Conservation (phyloP, 179 eudicot genomes). For the Beta corolliflora region DNA sequence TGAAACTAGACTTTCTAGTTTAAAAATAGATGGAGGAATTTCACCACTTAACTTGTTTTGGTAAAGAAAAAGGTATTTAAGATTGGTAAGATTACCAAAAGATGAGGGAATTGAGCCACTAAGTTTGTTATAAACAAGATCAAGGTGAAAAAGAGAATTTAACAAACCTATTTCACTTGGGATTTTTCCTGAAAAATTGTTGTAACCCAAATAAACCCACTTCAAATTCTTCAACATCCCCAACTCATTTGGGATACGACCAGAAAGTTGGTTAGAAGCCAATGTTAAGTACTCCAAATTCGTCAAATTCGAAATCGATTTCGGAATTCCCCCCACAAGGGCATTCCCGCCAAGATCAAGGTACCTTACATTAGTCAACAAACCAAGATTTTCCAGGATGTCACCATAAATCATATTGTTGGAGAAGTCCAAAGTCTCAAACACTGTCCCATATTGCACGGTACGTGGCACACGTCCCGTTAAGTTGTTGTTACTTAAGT, state of each 20-base stretch:
- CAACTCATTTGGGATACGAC: conserved; percentile 58
- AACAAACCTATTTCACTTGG: conserved; percentile 70
- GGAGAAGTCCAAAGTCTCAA: conserved; percentile 64
- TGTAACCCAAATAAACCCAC: conserved; percentile 83
- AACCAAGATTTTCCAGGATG: conserved; percentile 58
- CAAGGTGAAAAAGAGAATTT: conserved; percentile 59
- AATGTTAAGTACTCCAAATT: conserved; percentile 56
- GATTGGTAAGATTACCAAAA: conserved; percentile 70
- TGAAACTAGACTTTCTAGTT: conserved; percentile 48
- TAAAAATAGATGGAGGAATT: conserved; percentile 60
- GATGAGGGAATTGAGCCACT: conserved; percentile 67
- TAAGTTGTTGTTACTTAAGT: conserved; percentile 75
- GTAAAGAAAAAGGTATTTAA: conserved; percentile 65
- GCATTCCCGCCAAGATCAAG: conserved; percentile 81
- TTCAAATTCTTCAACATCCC: conserved; percentile 59
- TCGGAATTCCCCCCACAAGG: conserved; percentile 56
- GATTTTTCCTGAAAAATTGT: conserved; percentile 66
- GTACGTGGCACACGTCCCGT: conserved; percentile 54
- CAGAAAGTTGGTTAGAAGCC: conserved; percentile 72
- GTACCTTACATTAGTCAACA: conserved; percentile 34
- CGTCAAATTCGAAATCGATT: conserved; percentile 52
- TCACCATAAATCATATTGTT: conserved; percentile 70
- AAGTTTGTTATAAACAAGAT: conserved; percentile 75
- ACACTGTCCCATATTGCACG: conserved; percentile 24
- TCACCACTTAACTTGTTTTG: conserved; percentile 64